Evolutionary conservation across 352 stramenopile genomes (phyloP), one percentile per base, ranked within the genome.

Genomic region (Globisporangium middletonii): DNA sequence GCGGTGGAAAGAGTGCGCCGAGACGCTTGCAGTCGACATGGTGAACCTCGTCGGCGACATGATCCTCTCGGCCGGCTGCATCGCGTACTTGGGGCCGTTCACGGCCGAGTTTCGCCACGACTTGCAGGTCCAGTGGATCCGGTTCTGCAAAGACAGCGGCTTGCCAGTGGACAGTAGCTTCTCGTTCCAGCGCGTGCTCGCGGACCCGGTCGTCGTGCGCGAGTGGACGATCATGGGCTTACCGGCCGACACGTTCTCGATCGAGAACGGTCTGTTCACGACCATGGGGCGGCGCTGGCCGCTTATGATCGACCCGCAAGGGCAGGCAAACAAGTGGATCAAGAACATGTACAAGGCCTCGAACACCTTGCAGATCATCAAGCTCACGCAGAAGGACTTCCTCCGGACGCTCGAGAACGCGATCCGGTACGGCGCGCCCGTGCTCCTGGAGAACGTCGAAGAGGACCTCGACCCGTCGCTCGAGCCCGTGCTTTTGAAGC

Each of bases 391-490:
- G 53, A 94, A 93, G 46, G 88, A 98, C 59, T 96, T 98, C 48
- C 49, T 98, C 19, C 73, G 87, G 6, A 97, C 89, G 8, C 68
- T 98, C 9, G 92, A 98, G 62, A 97, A 96, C 50, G 88, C 83
- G 3, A 95, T 98, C 53, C 80, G 88, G 0, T 97, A 97, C 41
- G 92, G 92, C 0, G 80, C 84, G 0, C 92, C 92, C 0, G 90
- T 98, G 38, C 69, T 98, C 52, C 73, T 98, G 0, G 92, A 98
- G 60, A 98, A 98, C 59, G 89, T 98, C n/a, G 90, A 95, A 44
- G 89, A 98, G 58, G 77, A 93, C 37, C 64, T 98, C 23, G 92
- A 98, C 70, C 89, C 92, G n/a, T 91, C 86, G 7, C 75, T 98
- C 4, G 92, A 98, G 57, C 92, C 92, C 8, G 85, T 98, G 28